Evolutionary conservation across 139 green algal species (phyloP).

Genomic region (Closterium sp.): DNA sequence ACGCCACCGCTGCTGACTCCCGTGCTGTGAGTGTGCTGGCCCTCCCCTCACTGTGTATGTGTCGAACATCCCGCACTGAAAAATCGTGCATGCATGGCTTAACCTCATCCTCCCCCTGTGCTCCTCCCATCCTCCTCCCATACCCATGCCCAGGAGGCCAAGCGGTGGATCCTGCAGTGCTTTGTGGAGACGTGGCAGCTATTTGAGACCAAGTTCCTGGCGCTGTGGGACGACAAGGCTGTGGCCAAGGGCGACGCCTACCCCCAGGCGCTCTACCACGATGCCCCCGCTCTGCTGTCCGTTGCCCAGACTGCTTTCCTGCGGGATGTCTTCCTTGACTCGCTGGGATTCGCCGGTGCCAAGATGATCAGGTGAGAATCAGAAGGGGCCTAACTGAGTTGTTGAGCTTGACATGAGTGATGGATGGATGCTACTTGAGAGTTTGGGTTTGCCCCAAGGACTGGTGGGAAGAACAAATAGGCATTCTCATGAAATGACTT

Average conservation of each 20-base stretch:
- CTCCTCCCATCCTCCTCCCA: neutral
- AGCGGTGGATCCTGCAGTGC: slow-evolving; percentile 60
- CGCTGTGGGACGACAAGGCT: slow-evolving; percentile 62
- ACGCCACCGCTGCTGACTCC: neutral
- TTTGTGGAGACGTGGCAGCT: slow-evolving; percentile 42
- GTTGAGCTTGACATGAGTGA: too few species aligned
- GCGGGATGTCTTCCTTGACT: slow-evolving; percentile 69
- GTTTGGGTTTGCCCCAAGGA: too few species aligned
- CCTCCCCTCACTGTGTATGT: neutral
- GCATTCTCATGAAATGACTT: neutral
- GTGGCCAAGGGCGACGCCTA: slow-evolving; percentile 10
- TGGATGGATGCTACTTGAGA: too few species aligned
- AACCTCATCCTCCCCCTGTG: neutral
- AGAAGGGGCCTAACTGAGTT: too few species aligned
- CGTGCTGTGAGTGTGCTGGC: slow-evolving; percentile 6
- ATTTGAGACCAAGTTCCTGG: slow-evolving; percentile 59
- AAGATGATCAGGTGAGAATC: slow-evolving; percentile 58
- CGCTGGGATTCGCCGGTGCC: slow-evolving; percentile 55
- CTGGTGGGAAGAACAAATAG: too few species aligned
- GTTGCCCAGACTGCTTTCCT: slow-evolving; percentile 75
- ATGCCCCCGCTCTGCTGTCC: neutral
- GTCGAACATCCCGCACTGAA: too few species aligned
- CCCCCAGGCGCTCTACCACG: slow-evolving; percentile 55
- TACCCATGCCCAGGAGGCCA: slow-evolving; percentile 10
- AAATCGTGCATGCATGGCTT: neutral